Evolutionary conservation across 192 early-diverging fungal species (phyloP).

Genomic region (Gonapodya sp.): DNA sequence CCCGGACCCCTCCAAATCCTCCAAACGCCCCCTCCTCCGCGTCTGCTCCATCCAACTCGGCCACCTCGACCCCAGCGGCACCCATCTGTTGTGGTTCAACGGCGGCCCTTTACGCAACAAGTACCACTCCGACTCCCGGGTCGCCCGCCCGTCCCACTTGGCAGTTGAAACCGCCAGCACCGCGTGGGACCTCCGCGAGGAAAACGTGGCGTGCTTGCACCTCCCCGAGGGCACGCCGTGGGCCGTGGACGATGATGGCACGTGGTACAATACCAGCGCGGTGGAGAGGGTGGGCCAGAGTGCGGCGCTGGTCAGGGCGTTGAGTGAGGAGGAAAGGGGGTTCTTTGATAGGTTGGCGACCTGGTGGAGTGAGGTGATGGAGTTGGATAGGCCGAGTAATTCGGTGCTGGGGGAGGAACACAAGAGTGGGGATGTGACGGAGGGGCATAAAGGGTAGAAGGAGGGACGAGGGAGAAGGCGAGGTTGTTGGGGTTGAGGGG

Average conservation of each 20-base stretch:
- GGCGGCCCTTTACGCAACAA: neutral
- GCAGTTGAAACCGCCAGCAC: neutral
- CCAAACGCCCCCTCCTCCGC: neutral
- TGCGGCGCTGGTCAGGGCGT: neutral
- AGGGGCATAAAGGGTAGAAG: no score
- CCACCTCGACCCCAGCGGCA: neutral
- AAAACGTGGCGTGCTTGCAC: neutral
- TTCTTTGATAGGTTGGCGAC: neutral
- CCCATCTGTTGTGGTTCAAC: neutral
- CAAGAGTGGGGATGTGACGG: no score
- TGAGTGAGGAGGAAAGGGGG: neutral
- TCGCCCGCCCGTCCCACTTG: neutral
- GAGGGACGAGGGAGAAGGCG: no score
- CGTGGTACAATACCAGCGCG: neutral
- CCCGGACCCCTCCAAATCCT: neutral
- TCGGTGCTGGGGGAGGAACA: no score
- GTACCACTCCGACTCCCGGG: neutral
- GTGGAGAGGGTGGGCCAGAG: neutral
- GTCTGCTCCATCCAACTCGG: constrained; percentile 1
- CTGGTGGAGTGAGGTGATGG: neutral
- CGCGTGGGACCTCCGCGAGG: neutral
- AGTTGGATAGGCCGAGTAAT: no score
- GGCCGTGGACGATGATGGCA: neutral
- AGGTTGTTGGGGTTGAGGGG: no score
- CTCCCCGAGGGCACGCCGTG: neutral